phyloP scores from a whole-genome alignment of 345 rosid genomes.

The Raphanus raphanistrum region DNA sequence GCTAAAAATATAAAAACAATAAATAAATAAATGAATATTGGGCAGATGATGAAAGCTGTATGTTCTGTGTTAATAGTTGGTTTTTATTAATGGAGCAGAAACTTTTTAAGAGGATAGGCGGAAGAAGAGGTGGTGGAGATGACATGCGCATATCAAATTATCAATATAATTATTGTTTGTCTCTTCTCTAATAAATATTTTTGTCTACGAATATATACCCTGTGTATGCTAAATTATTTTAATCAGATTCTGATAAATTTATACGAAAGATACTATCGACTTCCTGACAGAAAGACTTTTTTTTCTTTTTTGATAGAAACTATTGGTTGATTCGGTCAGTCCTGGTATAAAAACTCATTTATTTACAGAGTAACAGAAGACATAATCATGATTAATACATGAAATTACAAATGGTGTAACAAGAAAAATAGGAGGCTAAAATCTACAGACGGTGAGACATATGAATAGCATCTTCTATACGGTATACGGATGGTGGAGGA shows the following conservation, averaged over 20 bases:
- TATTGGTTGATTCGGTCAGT: no score
- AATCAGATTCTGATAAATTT: conserved; percentile 13
- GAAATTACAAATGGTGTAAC: not conserved
- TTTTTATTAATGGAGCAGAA: conserved; percentile 27
- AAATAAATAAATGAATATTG: not conserved
- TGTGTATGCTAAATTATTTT: not conserved
- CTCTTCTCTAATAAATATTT: not conserved
- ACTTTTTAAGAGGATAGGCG: conserved; percentile 38
- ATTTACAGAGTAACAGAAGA: no score
- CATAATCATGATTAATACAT: not conserved
- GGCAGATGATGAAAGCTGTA: conserved; percentile 41
- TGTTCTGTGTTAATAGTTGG: conserved; percentile 10
- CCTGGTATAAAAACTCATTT: no score
- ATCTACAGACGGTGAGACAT: not conserved
- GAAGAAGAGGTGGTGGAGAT: conserved; percentile 45
- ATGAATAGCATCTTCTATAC: not conserved
- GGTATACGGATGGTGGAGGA: not conserved
- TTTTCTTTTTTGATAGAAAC: no score
- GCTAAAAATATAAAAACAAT: not conserved
- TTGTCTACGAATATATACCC: conserved; percentile 17
- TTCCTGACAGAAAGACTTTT: not conserved
- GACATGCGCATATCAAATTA: conserved; percentile 40
- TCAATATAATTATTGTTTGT: not conserved
- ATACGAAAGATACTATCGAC: not conserved
- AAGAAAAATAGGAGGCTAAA: not conserved